phyloP scores from a whole-genome alignment of 2,329 filamentous ascomycete species.

The Hyphodiscus sp. region DNA sequence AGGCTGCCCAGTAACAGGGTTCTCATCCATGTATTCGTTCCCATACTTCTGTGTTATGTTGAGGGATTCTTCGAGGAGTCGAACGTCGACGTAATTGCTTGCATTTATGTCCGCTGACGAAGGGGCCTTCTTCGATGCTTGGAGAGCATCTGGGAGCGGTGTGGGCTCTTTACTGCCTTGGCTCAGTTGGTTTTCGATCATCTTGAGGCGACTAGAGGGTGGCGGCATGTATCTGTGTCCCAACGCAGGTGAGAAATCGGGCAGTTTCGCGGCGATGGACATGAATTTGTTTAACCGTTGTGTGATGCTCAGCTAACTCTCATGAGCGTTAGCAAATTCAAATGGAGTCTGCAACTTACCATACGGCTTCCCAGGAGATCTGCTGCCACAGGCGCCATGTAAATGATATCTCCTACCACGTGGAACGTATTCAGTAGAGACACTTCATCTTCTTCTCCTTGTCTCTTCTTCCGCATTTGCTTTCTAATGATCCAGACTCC shows the following conservation, averaged over 20 bases:
- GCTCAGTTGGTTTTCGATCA: slow-evolving; percentile 18
- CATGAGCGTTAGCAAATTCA: slow-evolving; percentile 1
- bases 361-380: slow-evolving; percentile 54
- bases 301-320: slow-evolving; percentile 15
- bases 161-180: slow-evolving; percentile 33
- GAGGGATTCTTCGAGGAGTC: slow-evolving; percentile 48
- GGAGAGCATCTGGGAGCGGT: slow-evolving; percentile 37
- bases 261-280: slow-evolving; percentile 27
- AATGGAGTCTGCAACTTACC: slow-evolving; percentile 35
- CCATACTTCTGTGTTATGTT: slow-evolving; percentile 51
- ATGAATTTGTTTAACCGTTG: slow-evolving; percentile 29
- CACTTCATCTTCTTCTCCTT: slow-evolving; percentile 51
- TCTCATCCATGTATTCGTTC: slow-evolving; percentile 61
- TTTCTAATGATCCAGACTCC: slow-evolving; percentile 66
- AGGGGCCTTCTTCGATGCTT: slow-evolving; percentile 17
- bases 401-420: slow-evolving; percentile 59
- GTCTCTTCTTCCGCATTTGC: slow-evolving; percentile 54
- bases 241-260: slow-evolving; percentile 45
- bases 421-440: slow-evolving; percentile 56
- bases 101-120: slow-evolving; percentile 11
- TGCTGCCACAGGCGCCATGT: slow-evolving; percentile 56
- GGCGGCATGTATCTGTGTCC: slow-evolving; percentile 33
- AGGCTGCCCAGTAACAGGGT: slow-evolving; percentile 59
- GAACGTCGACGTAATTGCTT: slow-evolving; percentile 22
- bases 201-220: slow-evolving; percentile 12